Evolutionary conservation across 371 early-diverging fungal species (phyloP), one percentile per base, ranked within the genome.

Genomic region (Mortierella sp.): DNA sequence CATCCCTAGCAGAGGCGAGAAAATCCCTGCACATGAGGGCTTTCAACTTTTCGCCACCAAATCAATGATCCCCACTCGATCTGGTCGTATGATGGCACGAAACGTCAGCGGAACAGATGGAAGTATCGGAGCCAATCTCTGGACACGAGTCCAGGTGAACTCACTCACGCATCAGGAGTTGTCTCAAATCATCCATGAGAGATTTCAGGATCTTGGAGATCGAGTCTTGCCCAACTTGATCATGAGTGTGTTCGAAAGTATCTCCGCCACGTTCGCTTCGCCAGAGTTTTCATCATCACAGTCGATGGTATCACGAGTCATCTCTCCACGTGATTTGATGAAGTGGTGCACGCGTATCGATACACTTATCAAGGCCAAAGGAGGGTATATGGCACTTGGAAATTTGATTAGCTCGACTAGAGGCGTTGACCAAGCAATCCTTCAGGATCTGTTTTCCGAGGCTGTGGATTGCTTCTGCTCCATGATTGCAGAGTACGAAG

Each of bases 11-110:
- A 91, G 98, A n/a, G 97, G 99, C 47, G 97, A 99, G 85, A 89
- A 90, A 69, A 91, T 99, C 36, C 86, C 87, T 38, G 98, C 99
- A 0, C 95, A 97, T 59, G 92, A 91, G 77, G 94, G 94, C 19
- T 99, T 99, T 85, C 95, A 95, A 59, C 84, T 99, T 45, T 99
- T 99, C 88, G 99, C 97, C 41, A 99, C 99, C 60, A 87, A 86
- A 72, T 92, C 85, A 15, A 87, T 90, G 74, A 83, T 90, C 19
- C 86, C 89, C 32, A 85, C 88, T 8, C 84, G 88, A 33, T 86
- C 66, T 11, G 70, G 66, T 28, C 67, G 71, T 61, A 74, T 74
- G 70, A 83, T 83, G 61, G 74, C 83, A n/a, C 84, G 84, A 22
- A 78, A 70, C 40, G 74, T 85, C 19, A 82, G 87, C 22, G 89